These are phyloP conservation scores for Parasitella parasitica DNA, from an alignment of 371 early-diverging fungal species.

Conservation along the genomic window DNA sequence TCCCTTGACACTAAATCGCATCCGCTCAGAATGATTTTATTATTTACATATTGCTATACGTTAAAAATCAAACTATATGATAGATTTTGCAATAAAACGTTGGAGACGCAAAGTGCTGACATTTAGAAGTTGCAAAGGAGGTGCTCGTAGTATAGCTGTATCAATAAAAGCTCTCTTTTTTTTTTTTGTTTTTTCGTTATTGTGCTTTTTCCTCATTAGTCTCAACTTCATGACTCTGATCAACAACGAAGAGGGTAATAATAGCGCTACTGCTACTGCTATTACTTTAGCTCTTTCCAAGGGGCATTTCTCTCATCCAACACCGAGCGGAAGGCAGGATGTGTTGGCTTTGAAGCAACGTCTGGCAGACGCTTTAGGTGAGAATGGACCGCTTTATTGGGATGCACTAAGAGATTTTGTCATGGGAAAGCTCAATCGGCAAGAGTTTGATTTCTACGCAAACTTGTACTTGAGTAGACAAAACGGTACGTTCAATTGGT, in stretches of 20 bases:
- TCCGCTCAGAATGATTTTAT: no score
- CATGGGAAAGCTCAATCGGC: slow-evolving; percentile 71
- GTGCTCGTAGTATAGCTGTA: no score
- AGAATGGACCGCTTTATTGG: slow-evolving; percentile 80
- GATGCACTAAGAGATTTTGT: slow-evolving; percentile 76
- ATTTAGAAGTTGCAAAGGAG: no score
- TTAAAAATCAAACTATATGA: no score
- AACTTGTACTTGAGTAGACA: slow-evolving; percentile 65
- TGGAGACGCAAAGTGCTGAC: no score
- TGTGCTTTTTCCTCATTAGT: no score
- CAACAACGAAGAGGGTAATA: background rate
- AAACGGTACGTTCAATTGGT: slow-evolving; percentile 45
- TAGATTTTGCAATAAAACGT: no score
- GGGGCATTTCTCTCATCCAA: slow-evolving; percentile 30
- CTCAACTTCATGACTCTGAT: background rate
- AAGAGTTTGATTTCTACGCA: slow-evolving; percentile 80
- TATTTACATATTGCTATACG: no score
- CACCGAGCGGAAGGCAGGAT: slow-evolving; percentile 63
- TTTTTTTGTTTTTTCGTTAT: no score
- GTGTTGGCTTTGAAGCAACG: slow-evolving; percentile 74
- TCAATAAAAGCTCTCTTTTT: no score
- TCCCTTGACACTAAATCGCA: no score
- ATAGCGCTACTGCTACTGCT: background rate
- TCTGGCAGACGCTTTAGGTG: slow-evolving; percentile 77
- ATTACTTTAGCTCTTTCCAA: background rate